Evolutionary conservation across 192 early-diverging fungal genomes (phyloP).

Genomic region (Paraglomus occultum): DNA sequence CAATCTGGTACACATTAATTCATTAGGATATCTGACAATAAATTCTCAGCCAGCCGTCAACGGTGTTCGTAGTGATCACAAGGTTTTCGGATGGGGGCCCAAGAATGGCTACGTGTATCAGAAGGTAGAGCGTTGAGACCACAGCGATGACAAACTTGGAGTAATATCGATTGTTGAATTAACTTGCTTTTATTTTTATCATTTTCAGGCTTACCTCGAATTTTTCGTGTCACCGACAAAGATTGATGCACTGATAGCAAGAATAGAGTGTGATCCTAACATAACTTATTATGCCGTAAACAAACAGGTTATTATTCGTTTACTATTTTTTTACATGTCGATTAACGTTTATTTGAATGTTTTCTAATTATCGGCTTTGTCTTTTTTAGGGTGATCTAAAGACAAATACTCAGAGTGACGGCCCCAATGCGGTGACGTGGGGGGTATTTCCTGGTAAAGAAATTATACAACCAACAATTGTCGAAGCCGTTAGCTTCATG

Average conservation of each 20-base stretch:
- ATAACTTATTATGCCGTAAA: constrained; percentile 95
- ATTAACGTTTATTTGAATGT: not conserved
- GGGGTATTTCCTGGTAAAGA: constrained; percentile 98
- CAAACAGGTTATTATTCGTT: constrained; percentile 41
- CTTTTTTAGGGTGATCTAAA: constrained; percentile 77
- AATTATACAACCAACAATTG: constrained; percentile 93
- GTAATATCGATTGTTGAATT: not conserved
- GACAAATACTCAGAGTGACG: constrained; percentile 84
- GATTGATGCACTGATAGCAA: constrained; percentile 68
- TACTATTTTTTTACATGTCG: not conserved
- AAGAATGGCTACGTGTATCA: constrained; percentile 96
- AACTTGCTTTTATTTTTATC: no score
- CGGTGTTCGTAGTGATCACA: constrained; percentile 72
- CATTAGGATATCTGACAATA: constrained; percentile 84
- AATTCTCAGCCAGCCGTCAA: constrained; percentile 97
- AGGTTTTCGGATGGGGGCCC: constrained; percentile 92
- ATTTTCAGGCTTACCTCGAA: constrained; percentile 81
- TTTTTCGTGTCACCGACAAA: constrained; percentile 78
- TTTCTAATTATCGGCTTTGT: constrained; percentile 5
- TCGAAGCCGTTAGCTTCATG: constrained; percentile 88
- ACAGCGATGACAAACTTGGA: not conserved
- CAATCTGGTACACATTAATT: constrained; percentile 69
- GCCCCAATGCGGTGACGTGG: constrained; percentile 97
- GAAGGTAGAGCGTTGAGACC: constrained; percentile 49
- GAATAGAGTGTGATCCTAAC: constrained; percentile 61